Base-by-base conservation (phyloP, 2,329 filamentous ascomycete genomes). In the Colletotrichum sp. region DNA sequence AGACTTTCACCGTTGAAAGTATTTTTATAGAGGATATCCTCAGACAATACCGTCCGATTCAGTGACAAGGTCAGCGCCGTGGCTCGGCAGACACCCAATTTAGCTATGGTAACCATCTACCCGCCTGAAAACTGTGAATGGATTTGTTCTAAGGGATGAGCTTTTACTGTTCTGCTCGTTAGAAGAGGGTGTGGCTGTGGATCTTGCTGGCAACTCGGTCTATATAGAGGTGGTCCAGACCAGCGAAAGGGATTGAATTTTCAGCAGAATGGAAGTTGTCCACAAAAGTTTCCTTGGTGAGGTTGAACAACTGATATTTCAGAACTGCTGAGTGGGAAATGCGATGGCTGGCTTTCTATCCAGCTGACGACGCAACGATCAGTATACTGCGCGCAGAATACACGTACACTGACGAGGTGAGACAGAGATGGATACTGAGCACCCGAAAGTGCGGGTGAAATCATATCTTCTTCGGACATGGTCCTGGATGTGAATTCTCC, bases 41-140 rank as follows among this genome's bases (percentile, higher is more conserved):
- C 0, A 2, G 10, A 49, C n/a, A 1, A 4, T 21, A n/a, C 6
- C 10, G n/a, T 13, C n/a, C 44, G 44, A 0, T 21, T 21, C n/a
- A 13, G 1, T 13, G 44, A 21, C n/a, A 52, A 36, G 34, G 3
- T 36, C 34, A 32, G 10, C 30, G 10, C 30, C 30, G 30, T 32
- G 10, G 30, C 34, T 36, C 34, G 34, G 34, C 6, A 15, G 34
- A 16, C 36, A 18, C 36, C 36, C 36, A 18, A 5, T 3, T 39
- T 39, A 9, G 4, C 36, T 39, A 0, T 9, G 2, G 16, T 18
- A 18, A 39, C 15, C 36, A 3, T 18, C 16, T 39, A 18, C 2
- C 16, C 16, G 36, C 36, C 16, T 39, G 36, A 39, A 3, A 39
- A 16, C 18, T 49, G 18, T 49, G 18, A 6, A 21, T 1, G 1